Base-by-base conservation (phyloP, 2,329 filamentous ascomycete species). In the Talaromyces verruculosus region DNA sequence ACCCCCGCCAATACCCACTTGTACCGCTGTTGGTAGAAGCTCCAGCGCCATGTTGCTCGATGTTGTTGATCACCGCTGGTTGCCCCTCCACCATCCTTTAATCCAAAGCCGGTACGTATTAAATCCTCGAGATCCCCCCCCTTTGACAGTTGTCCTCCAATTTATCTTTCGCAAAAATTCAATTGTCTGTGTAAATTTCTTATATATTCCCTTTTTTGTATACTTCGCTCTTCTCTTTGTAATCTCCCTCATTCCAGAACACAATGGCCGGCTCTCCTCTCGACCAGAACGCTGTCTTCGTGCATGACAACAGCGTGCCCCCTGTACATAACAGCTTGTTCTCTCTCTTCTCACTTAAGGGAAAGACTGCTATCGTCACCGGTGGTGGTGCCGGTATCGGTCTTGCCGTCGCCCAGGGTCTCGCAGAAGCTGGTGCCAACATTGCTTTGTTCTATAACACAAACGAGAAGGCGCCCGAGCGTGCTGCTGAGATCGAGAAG, bases 401-500 rank as follows among this genome's bases (percentile, higher is more conserved):
- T 49, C 80, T 90, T 30, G 83, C 84, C 5, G 83, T 91, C 33
- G 89, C 88, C 15, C 80, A 89, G 39, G 88, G 82, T 0, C 82
- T 88, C 37, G 89, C 89, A 17, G 89, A 92, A 74, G 87, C 88
- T 17, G 89, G 89, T 59, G 88, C 88, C 66, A 89, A 91, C 70
- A 87, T 91, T 25, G 89, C 88, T 33, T 86, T 91, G 61, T 91
- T 87, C 87, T 91, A 90, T 74, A 89, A 90, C 74, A 86, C 82
- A 76, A 91, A 91, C 78, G 84, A 85, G 72, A 85, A 88, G 70
- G 88, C 88, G 13, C 74, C 87, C 13, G 82, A 85, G 17, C 83
- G 86, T 65, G 89, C 89, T 0, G 82, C 83, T 37, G 85, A 87
- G 30, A 88, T 92, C 55, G 87, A 86, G 72, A 82, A 85, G 72